phyloP scores from a whole-genome alignment of 1,284 basidiomycete species.

The Microbotryomycetes sp. region DNA sequence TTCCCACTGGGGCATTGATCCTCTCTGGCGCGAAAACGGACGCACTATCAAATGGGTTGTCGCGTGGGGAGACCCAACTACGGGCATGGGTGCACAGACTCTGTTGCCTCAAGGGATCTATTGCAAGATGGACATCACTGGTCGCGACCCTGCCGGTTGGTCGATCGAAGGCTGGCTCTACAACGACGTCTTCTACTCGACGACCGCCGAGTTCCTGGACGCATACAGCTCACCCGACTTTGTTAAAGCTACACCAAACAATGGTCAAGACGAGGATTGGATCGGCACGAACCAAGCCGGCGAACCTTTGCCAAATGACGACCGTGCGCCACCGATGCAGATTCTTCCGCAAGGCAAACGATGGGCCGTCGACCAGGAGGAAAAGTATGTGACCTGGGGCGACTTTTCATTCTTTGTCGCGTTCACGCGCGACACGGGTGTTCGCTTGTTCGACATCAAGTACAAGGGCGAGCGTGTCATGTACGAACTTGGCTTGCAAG shows the following conservation, averaged over 20 bases:
- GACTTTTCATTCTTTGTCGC: constrained; percentile 38
- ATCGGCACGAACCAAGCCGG: constrained; percentile 33
- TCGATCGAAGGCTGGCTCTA: constrained; percentile 31
- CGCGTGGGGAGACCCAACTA: constrained; percentile 18
- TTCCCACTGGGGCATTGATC: constrained; percentile 26
- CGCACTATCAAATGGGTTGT: constrained; percentile 19
- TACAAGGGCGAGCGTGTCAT: constrained; percentile 57
- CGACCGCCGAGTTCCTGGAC: constrained; percentile 37
- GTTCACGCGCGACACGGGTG: constrained; percentile 42
- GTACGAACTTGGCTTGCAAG: constrained; percentile 50
- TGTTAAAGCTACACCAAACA: constrained; percentile 31
- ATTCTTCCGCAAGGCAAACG: constrained; percentile 39
- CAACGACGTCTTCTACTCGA: constrained; percentile 33
- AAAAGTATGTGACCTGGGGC: constrained; percentile 36
- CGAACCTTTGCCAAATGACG: constrained; percentile 32
- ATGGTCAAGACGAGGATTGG: constrained; percentile 28
- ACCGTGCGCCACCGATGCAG: constrained; percentile 34
- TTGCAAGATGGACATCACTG: constrained; percentile 35
- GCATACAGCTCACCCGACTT: constrained; percentile 35
- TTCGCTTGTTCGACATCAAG: constrained; percentile 58
- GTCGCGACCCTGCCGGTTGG: constrained; percentile 36
- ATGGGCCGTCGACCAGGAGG: constrained; percentile 37
- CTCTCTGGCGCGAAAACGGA: constrained; percentile 36
- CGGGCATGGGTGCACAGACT: constrained; percentile 34
- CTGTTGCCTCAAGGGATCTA: constrained; percentile 38